Base-by-base conservation (phyloP, 768 basidiomycete genomes). In the Serendipita vermifera region DNA sequence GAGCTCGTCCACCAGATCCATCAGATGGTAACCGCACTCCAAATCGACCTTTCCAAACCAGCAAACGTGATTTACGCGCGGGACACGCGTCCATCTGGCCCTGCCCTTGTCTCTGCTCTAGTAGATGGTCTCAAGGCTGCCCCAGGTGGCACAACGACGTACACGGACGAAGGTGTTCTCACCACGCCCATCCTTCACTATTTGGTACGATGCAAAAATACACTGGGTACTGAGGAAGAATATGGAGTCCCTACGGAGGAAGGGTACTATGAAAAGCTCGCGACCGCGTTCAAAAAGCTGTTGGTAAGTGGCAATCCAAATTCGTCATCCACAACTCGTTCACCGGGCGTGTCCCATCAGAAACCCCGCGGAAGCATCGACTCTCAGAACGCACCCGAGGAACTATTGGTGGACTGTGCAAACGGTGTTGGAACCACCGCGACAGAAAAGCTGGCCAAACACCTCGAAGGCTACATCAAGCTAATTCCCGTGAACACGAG, bases 101-200 rank as follows among this genome's bases (percentile, higher is more conserved):
- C 77, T 11, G 72, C 74, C 27, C 79, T 98, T 11, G 79, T 90
- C 22, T 65, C 79, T 17, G 82, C 92, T 0, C 75, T 98, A 7
- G 79, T 85, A 63, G 85, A 89, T 62, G 96, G 93, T 11, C 72
- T 99, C 58, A 75, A 75, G 55, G 85, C 82, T 6, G 80, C 82
- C 1, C 77, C 83, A 62, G 71, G 71, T 22, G 46, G 5, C 24
- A 9, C 46, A n/a, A 26, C 24, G 22, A 27, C 46, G 24, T 51
- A 51, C 46, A 80, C 84, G 48, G 75, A 92, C 66, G 83, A 83
- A 27, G 92, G 87, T 1, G 73, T 98, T 40, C 85, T 85, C 2
- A 94, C 94, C 1, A 99, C 96, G 0, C 96, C 96, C 2, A 81
- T 96, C 55, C 77, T 99, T 33, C 96, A 99, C 69, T 97, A 99